Evolutionary conservation across 1,284 basidiomycete genomes (phyloP).

Genomic region (Melampsora occidentalis): DNA sequence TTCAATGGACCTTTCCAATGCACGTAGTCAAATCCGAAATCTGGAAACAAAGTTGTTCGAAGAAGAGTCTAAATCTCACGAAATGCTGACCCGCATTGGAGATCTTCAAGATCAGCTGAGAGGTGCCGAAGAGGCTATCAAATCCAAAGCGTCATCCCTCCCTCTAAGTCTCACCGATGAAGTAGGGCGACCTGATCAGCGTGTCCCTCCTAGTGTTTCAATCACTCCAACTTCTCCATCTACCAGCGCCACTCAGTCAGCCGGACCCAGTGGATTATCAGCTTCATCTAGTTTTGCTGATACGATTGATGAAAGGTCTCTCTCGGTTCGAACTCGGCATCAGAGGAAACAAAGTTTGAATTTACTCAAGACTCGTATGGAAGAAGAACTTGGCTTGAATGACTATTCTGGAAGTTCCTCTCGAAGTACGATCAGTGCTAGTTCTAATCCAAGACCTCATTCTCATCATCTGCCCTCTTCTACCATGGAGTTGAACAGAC

Average conservation of each 20-base stretch:
- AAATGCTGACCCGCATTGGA: conserved; percentile 42
- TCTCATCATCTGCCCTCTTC: not conserved
- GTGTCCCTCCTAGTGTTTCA: not conserved
- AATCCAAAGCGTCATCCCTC: not conserved
- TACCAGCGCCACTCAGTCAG: too few species aligned
- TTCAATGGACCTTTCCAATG: conserved; percentile 42
- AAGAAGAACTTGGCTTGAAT: conserved; percentile 29
- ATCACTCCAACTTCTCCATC: not conserved
- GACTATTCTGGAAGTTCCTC: not conserved
- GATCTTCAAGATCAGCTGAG: conserved; percentile 38
- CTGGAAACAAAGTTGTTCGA: conserved; percentile 40
- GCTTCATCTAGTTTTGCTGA: conserved; percentile 17
- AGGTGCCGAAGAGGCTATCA: conserved; percentile 32
- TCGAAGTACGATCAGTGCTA: too few species aligned
- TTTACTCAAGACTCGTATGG: conserved; percentile 32
- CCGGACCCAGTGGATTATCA: not conserved
- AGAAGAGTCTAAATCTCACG: conserved; percentile 40
- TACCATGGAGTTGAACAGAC: not conserved
- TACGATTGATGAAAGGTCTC: conserved; percentile 34
- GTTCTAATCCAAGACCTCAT: not conserved
- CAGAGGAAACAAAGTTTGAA: conserved; percentile 36
- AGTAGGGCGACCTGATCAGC: not conserved
- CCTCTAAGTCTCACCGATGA: not conserved
- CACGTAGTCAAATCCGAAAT: conserved; percentile 38
- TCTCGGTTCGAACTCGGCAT: conserved; percentile 31